phyloP scores from a whole-genome alignment of 2,329 filamentous ascomycete species.

The Fusarium papillatum region DNA sequence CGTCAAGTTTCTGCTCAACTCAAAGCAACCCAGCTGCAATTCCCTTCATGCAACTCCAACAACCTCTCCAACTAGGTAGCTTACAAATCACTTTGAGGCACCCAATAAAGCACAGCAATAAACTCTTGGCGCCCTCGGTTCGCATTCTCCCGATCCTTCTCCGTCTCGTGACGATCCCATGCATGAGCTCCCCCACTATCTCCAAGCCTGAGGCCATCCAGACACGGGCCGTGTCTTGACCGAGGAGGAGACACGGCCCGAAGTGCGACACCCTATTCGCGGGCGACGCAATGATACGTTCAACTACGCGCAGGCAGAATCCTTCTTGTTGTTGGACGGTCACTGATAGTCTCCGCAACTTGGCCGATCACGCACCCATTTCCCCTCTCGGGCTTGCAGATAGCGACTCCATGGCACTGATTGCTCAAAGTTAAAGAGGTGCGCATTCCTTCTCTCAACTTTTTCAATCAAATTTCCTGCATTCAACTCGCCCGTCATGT shows the following conservation, averaged over 20 bases:
- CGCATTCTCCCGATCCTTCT: neutral
- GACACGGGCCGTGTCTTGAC: neutral
- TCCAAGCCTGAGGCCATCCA: neutral
- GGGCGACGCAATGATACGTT: neutral
- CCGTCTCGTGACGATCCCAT: neutral
- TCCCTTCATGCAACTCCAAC: no score
- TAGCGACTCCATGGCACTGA: neutral
- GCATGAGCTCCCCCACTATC: neutral
- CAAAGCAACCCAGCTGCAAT: no score
- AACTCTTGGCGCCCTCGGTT: neutral
- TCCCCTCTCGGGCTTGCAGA: neutral
- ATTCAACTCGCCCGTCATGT: neutral
- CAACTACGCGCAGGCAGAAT: neutral
- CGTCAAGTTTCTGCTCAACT: no score
- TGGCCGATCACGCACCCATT: neutral
- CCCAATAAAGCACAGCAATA: neutral
- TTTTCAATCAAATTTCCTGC: neutral
- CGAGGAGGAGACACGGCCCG: neutral
- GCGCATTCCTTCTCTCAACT: no score
- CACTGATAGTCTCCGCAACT: neutral
- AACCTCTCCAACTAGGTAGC: neutral
- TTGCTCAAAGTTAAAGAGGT: neutral
- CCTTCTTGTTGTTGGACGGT: neutral
- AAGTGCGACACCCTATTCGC: neutral
- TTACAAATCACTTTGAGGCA: neutral